These are phyloP conservation scores for Gynostemma pentaphyllum DNA, from an alignment of 306 rosid genomes.

Conservation along the genomic window DNA sequence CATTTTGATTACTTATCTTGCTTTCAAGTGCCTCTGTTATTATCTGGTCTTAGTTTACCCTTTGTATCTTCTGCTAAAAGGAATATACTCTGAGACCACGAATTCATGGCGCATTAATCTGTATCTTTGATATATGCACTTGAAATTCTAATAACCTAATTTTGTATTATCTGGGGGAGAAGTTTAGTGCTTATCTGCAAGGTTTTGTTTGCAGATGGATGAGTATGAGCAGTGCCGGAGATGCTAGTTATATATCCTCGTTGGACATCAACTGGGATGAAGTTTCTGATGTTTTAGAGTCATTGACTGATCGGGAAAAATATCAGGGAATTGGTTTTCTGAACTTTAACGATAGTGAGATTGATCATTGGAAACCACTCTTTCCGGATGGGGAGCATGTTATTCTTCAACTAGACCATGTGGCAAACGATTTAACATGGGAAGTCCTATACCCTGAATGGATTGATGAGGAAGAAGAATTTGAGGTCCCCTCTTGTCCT, in stretches of 20 bases:
- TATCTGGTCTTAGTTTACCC: neutral
- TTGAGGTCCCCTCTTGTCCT: slow-evolving; percentile 74
- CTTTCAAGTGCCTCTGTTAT: neutral
- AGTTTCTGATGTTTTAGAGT: slow-evolving; percentile 33
- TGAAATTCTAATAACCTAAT: neutral
- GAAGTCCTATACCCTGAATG: slow-evolving; percentile 72
- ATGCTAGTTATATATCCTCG: slow-evolving; percentile 41
- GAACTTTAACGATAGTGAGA: slow-evolving; percentile 64
- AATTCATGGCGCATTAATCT: neutral
- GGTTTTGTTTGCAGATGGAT: slow-evolving; percentile 27
- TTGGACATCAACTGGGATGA: slow-evolving; percentile 57
- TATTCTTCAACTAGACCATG: slow-evolving; percentile 37
- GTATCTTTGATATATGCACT: neutral
- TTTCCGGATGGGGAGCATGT: slow-evolving; percentile 60
- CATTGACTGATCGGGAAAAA: slow-evolving; percentile 35
- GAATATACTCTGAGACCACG: neutral
- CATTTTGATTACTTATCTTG: slow-evolving; percentile 5
- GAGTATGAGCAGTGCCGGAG: slow-evolving; percentile 21
- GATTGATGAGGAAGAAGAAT: slow-evolving; percentile 93
- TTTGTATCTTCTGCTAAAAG: neutral
- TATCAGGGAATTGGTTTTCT: slow-evolving; percentile 71
- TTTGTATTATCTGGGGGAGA: neutral
- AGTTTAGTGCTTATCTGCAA: slow-evolving; percentile 23
- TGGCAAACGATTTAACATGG: slow-evolving; percentile 51
- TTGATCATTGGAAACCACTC: slow-evolving; percentile 54